These are phyloP conservation scores for Aurifilum marmelostoma DNA, from an alignment of 2,329 filamentous ascomycete species.

Conservation along the genomic window DNA sequence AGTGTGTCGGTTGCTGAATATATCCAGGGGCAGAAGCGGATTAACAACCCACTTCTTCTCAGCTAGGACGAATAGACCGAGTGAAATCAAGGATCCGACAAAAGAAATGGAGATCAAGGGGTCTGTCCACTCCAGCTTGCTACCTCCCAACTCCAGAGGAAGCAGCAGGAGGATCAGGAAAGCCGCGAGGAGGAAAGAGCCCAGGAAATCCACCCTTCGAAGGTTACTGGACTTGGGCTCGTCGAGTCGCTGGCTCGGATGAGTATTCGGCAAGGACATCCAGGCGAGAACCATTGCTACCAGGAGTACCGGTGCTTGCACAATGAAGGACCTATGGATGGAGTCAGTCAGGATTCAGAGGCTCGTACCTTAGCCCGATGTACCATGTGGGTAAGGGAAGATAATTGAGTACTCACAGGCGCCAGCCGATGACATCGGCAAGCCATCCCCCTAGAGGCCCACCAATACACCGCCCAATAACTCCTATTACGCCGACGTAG, in stretches of 20 bases:
- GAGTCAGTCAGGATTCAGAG: background rate
- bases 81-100: constrained; percentile 34
- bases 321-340: constrained; percentile 54
- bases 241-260: constrained; percentile 17
- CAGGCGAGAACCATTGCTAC: constrained; percentile 48
- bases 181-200: constrained; percentile 49
- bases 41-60: constrained; percentile 50
- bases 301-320: constrained; percentile 59
- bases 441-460: constrained; percentile 63
- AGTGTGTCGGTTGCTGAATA: constrained; percentile 56
- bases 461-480: constrained; percentile 54
- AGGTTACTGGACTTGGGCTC: constrained; percentile 40
- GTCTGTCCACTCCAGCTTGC: constrained; percentile 44
- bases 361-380: background rate
- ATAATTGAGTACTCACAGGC: constrained; percentile 51
- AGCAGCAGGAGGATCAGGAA: constrained; percentile 43
- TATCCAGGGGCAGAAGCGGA: constrained; percentile 61
- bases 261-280: constrained; percentile 40
- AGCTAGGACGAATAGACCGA: constrained; percentile 39
- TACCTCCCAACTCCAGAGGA: constrained; percentile 46
- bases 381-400: background rate
- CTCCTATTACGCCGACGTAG: constrained; percentile 56
- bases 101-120: constrained; percentile 41
- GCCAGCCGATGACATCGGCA: constrained; percentile 66
- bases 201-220: constrained; percentile 61